Percentiles rank a stretch among this genome's conserved stretches.
These are phyloP conservation scores for Murraya koenigii DNA, from an alignment of 345 rosid species.

Conservation along the genomic window DNA sequence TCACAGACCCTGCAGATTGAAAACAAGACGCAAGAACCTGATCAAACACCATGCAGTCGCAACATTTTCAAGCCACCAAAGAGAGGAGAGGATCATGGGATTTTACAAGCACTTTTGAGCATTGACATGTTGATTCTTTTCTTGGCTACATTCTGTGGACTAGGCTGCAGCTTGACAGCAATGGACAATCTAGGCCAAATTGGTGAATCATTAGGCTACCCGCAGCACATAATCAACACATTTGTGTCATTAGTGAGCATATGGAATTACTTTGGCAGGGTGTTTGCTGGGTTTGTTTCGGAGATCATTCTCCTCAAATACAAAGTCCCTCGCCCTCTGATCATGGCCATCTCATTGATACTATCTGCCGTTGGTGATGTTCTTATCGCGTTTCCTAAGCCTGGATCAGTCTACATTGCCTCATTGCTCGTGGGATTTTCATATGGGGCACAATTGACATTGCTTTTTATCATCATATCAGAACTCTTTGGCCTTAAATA, in stretches of 20 bases:
- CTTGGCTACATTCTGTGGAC: constrained; percentile 49
- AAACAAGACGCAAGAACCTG: neutral
- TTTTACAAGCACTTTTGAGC: constrained; percentile 59
- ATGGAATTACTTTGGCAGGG: constrained; percentile 63
- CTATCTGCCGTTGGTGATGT: constrained; percentile 46
- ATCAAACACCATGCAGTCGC: constrained; percentile 37
- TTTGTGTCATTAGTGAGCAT: constrained; percentile 61
- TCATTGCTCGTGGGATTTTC: constrained; percentile 53
- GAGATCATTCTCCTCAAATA: constrained; percentile 40
- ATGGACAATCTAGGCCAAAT: constrained; percentile 69
- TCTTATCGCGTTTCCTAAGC: constrained; percentile 38
- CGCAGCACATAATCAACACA: constrained; percentile 34
- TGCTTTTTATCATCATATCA: constrained; percentile 54
- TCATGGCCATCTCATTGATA: constrained; percentile 40
- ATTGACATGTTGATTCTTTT: constrained; percentile 56
- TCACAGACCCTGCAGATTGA: neutral
- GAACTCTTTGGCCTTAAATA: constrained; percentile 66
- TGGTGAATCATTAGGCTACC: constrained; percentile 54
- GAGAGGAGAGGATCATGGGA: constrained; percentile 56
- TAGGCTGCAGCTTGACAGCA: constrained; percentile 56
- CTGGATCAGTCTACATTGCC: constrained; percentile 43
- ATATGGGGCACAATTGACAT: constrained; percentile 52
- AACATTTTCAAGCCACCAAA: constrained; percentile 44
- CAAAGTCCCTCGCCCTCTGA: constrained; percentile 45
- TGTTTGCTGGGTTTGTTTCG: constrained; percentile 45